Conservation (phyloP, 2,329 filamentous ascomycete species). For the Rosellinia necatrix region DNA sequence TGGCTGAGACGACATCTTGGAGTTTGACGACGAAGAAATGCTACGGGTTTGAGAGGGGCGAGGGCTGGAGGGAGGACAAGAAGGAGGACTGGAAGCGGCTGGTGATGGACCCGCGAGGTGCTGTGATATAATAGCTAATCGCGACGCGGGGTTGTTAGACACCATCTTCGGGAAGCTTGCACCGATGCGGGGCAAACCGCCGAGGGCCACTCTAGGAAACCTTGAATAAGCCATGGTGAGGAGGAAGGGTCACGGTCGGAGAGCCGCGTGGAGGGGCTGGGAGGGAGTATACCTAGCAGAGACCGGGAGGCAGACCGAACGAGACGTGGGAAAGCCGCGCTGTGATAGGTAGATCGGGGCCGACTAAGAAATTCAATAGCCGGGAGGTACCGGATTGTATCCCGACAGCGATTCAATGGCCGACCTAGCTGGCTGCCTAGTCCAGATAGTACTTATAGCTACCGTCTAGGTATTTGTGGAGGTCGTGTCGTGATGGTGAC, state of each 20-base stretch:
- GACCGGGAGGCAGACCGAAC: conserved; percentile 4
- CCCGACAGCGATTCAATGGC: neutral
- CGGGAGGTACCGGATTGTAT: neutral
- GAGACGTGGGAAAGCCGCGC: neutral
- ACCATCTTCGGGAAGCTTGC: conserved; percentile 24
- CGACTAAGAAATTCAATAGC: conserved; percentile 13
- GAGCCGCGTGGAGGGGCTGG: conserved; percentile 1
- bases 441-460: too few relatives aligned
- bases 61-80: conserved; percentile 29
- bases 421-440: too few relatives aligned
- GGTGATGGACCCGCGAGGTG: conserved; percentile 33
- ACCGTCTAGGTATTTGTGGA: neutral
- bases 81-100: conserved; percentile 32
- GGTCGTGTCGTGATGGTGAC: too few relatives aligned
- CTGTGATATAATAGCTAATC: conserved; percentile 38
- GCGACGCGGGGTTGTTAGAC: conserved; percentile 40
- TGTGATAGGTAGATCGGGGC: conserved; percentile 24
- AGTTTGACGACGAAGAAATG: conserved; percentile 26
- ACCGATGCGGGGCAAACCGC: conserved; percentile 36
- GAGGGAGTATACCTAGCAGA: conserved; percentile 21
- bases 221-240: conserved; percentile 34
- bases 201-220: conserved; percentile 36
- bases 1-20: conserved; percentile 65
- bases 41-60: conserved; percentile 31
- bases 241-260: neutral